These are phyloP conservation scores for Aspergillus jensenii DNA, from an alignment of 2,329 filamentous ascomycete species.

Conservation along the genomic window DNA sequence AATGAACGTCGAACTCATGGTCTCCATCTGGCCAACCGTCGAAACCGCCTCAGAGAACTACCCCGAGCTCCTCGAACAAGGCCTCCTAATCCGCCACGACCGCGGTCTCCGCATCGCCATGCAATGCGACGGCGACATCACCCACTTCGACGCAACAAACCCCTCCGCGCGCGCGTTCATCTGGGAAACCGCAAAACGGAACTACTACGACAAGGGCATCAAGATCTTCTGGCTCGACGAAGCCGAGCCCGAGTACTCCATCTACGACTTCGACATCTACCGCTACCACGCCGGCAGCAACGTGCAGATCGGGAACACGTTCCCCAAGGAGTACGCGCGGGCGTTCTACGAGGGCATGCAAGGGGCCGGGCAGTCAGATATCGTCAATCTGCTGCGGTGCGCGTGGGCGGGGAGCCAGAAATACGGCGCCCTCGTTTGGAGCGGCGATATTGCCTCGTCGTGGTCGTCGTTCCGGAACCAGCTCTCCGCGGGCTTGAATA, in stretches of 20 bases:
- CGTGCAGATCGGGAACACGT: constrained; percentile 60
- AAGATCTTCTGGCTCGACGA: constrained; percentile 69
- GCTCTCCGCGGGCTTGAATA: constrained; percentile 63
- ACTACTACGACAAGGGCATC: constrained; percentile 64
- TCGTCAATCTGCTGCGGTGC: constrained; percentile 61
- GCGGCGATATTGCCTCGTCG: constrained; percentile 64
- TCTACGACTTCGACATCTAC: constrained; percentile 68
- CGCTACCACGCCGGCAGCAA: constrained; percentile 59
- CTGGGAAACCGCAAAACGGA: constrained; percentile 59
- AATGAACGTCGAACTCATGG: constrained; percentile 65
- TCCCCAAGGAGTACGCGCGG: constrained; percentile 58
- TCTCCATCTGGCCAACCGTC: constrained; percentile 69
- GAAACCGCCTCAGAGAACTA: constrained; percentile 61
- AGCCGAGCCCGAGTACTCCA: constrained; percentile 63
- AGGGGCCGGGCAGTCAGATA: constrained; percentile 53
- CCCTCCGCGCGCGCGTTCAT: constrained; percentile 58
- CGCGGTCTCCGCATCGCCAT: constrained; percentile 59
- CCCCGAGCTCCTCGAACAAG: constrained; percentile 60
- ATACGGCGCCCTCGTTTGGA: constrained; percentile 67
- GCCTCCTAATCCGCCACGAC: constrained; percentile 61
- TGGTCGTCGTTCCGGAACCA: constrained; percentile 62
- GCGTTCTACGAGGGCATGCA: constrained; percentile 61
- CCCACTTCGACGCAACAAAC: constrained; percentile 65
- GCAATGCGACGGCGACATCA: constrained; percentile 59
- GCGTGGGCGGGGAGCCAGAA: constrained; percentile 62